phyloP scores from a whole-genome alignment of 2,329 filamentous ascomycete genomes.

The Fusarium sp. region DNA sequence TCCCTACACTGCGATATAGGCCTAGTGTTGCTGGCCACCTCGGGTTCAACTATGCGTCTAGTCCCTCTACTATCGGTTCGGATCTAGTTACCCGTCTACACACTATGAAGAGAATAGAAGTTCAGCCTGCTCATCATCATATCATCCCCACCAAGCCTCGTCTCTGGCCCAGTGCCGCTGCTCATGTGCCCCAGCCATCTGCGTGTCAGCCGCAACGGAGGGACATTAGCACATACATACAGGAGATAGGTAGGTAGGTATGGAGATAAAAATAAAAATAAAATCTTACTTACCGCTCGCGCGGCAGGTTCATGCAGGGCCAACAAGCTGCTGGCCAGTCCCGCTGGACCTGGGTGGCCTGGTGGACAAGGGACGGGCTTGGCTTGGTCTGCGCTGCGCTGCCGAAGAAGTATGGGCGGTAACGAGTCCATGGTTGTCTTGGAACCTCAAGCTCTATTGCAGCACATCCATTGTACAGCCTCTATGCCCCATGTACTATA shows the following conservation, averaged over 20 bases:
- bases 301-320: constrained; percentile 5
- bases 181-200: background rate
- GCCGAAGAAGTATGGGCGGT: background rate
- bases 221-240: background rate
- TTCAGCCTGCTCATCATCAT: constrained; percentile 6
- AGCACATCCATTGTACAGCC: background rate
- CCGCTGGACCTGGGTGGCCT: background rate
- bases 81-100: constrained; percentile 5
- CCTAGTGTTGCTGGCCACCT: background rate
- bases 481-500: background rate
- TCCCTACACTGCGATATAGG: background rate
- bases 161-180: background rate
- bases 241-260: background rate
- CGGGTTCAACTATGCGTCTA: background rate
- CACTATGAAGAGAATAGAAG: background rate
- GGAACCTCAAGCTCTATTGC: background rate
- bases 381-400: background rate
- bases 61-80: background rate
- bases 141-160: background rate
- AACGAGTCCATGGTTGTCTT: background rate
- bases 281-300: background rate
- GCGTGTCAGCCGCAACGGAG: background rate
- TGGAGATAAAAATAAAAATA: background rate
- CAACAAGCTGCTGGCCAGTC: background rate
- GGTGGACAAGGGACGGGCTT: background rate